Percentiles rank a stretch among this genome's conserved stretches.
Evolutionary conservation across 2,329 filamentous ascomycete genomes (phyloP).

Genomic region (Ophiostoma australiae): DNA sequence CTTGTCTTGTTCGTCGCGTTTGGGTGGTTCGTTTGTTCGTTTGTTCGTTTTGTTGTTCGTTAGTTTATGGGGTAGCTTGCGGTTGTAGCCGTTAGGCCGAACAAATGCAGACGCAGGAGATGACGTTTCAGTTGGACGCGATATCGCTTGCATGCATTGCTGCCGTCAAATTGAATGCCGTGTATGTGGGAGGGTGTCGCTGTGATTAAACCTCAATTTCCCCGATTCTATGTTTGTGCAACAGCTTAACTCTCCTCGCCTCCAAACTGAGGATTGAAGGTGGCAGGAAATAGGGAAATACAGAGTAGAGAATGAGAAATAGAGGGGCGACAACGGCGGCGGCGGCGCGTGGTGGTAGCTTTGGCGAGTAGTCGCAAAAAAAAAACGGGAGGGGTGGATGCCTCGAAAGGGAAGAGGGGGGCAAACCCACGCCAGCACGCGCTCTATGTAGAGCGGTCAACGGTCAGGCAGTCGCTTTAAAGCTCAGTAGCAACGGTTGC

Average conservation of each 20-base stretch:
- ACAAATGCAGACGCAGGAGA: neutral
- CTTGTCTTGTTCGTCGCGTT: neutral
- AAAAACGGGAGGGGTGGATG: constrained; percentile 17
- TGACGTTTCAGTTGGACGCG: constrained; percentile 15
- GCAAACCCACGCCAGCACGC: constrained; percentile 21
- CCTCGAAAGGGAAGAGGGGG: constrained; percentile 17
- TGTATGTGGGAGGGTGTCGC: neutral
- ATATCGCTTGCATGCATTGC: constrained; percentile 8
- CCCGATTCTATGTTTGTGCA: neutral
- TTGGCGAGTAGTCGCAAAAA: constrained; percentile 14
- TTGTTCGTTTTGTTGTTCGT: neutral
- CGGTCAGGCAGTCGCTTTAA: neutral
- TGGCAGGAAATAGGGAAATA: constrained; percentile 7
- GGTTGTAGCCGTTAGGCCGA: neutral
- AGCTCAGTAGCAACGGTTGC: constrained; percentile 6
- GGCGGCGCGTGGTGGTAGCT: constrained; percentile 18
- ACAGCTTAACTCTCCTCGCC: neutral
- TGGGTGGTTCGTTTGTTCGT: neutral
- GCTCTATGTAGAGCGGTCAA: constrained; percentile 21
- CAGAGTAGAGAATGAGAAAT: neutral
- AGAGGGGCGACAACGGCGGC: constrained; percentile 13
- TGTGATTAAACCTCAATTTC: neutral
- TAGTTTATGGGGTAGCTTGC: constrained; percentile 11
- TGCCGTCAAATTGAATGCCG: neutral
- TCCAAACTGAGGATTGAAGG: neutral